Conservation (phyloP, 441 rosid species). For the Mallotus japonicus region DNA sequence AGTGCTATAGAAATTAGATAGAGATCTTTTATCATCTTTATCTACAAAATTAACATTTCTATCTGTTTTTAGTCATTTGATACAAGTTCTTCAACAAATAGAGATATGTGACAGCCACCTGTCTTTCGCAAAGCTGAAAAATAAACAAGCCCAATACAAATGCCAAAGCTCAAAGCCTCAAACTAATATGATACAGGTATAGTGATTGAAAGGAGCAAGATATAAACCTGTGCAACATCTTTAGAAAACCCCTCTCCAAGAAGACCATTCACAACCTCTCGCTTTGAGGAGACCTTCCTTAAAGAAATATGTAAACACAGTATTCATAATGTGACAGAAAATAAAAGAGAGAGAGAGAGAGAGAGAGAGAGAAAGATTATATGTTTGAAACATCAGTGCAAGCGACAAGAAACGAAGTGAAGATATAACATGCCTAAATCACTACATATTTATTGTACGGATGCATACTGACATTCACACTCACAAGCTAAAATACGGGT, state of each 20-base stretch:
- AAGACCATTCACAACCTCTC: constrained; percentile 59
- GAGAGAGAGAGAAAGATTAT: neutral
- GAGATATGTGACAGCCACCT: neutral
- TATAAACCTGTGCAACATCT: constrained; percentile 78
- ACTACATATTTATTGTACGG: neutral
- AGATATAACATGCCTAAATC: neutral
- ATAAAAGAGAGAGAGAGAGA: neutral
- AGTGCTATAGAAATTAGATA: neutral
- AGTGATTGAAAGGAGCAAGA: constrained; percentile 1
- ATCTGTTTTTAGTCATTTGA: neutral
- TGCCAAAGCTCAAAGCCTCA: neutral
- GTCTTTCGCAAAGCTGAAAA: neutral
- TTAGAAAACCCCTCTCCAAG: constrained; percentile 73
- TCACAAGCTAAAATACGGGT: neutral
- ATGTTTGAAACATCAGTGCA: neutral
- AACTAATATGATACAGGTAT: neutral
- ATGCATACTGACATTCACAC: neutral
- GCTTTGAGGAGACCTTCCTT: constrained; percentile 71
- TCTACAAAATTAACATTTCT: neutral
- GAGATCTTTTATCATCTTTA: neutral
- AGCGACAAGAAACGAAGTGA: constrained; percentile 5
- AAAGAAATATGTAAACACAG: constrained; percentile 18
- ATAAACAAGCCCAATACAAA: neutral
- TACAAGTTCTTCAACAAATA: neutral
- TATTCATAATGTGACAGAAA: constrained; percentile 16